Conservation (phyloP, 805 yeast species). For the Ogataea glucozyma region DNA sequence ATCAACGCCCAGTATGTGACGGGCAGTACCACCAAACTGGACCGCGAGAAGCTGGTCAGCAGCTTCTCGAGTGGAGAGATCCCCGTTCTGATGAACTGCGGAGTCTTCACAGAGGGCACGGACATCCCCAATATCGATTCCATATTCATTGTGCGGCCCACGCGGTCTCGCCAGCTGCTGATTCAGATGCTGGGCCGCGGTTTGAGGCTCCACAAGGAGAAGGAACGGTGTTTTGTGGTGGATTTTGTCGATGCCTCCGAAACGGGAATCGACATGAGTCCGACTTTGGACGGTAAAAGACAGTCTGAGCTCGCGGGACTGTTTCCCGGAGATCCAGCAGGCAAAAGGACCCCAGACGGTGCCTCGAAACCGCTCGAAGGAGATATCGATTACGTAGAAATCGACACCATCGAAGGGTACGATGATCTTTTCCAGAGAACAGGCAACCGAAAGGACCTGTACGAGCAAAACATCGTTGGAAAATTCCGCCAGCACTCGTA, state of each 20-base stretch:
- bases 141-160: conserved; percentile 75
- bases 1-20: conserved; percentile 72
- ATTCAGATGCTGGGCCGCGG: conserved; percentile 95
- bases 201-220: conserved; percentile 60
- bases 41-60: conserved; percentile 51
- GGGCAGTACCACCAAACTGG: conserved; percentile 56
- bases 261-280: conserved; percentile 29
- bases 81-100: conserved; percentile 81
- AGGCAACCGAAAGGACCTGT: conserved; percentile 10
- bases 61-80: conserved; percentile 64
- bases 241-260: conserved; percentile 70
- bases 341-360: neutral
- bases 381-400: conserved; percentile 30
- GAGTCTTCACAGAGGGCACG: conserved; percentile 91
- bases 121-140: conserved; percentile 90
- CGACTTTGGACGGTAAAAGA: conserved; percentile 27
- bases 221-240: conserved; percentile 67
- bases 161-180: conserved; percentile 67
- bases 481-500: conserved; percentile 16
- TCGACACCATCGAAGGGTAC: conserved; percentile 31
- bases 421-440: conserved; percentile 27
- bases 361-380: conserved; percentile 10
- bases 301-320: conserved; percentile 14
- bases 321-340: conserved; percentile 13
- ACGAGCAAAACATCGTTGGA: conserved; percentile 16